Conservation (phyloP, 179 eudicot species). For the Vitellaria paradoxa region DNA sequence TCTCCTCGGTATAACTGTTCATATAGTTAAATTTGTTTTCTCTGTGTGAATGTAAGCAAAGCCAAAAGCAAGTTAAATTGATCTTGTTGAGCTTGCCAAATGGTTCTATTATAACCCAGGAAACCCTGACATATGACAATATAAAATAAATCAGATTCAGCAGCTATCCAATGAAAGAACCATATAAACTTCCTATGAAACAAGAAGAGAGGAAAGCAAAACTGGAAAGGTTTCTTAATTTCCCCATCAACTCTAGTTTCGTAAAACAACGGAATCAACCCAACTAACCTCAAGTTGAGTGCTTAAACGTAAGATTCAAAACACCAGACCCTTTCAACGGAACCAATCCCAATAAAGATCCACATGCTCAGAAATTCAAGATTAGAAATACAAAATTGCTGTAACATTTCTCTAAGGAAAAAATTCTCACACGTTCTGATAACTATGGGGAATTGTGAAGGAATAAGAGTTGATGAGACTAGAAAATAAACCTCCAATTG, state of each 20-base stretch:
- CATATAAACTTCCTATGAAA: neutral
- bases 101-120: neutral
- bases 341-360: constrained; percentile 8
- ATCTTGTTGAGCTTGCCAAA: no score
- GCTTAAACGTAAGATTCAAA: neutral
- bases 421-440: neutral
- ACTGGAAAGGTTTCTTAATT: neutral
- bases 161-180: neutral
- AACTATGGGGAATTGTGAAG: neutral
- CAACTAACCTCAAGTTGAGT: neutral
- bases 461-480: neutral
- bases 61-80: no score
- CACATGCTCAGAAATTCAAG: neutral
- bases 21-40: no score
- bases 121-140: neutral
- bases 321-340: neutral
- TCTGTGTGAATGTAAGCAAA: no score
- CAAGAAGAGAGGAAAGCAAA: neutral
- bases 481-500: neutral
- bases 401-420: neutral
- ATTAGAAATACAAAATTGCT: neutral
- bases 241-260: neutral
- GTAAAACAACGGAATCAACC: neutral
- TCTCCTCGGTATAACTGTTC: no score
- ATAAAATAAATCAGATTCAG: neutral